Percentiles rank a stretch among this genome's conserved stretches.
phyloP scores from a whole-genome alignment of 208 protist species.

The Leishmania mexicana region DNA sequence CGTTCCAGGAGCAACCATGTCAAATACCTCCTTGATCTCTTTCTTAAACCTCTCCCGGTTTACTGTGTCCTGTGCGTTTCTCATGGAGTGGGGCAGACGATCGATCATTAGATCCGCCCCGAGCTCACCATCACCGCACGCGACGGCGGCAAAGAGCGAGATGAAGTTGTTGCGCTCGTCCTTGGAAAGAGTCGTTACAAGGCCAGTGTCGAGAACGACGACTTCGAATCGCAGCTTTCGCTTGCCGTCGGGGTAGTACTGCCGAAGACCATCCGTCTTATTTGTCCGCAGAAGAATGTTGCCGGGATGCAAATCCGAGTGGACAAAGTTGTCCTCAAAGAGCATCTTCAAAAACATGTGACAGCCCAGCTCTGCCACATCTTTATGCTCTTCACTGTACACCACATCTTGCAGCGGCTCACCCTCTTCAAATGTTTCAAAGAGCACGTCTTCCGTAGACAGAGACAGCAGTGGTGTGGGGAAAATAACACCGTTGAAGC shows the following conservation, averaged over 20 bases:
- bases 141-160: constrained; percentile 91
- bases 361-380: constrained; percentile 81
- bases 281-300: constrained; percentile 87
- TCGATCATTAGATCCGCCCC: constrained; percentile 93
- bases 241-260: constrained; percentile 75
- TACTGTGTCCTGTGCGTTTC: constrained; percentile 18
- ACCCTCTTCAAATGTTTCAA: constrained; percentile 92
- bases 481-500: constrained; percentile 77
- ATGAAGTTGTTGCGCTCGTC: constrained; percentile 93
- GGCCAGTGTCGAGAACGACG: constrained; percentile 90
- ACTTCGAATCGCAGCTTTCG: constrained; percentile 61
- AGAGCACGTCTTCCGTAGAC: constrained; percentile 63
- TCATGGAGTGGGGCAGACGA: constrained; percentile 49
- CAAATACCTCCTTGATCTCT: constrained; percentile 82
- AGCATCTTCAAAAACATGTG: constrained; percentile 96
- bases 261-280: constrained; percentile 22
- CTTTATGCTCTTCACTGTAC: constrained; percentile 47
- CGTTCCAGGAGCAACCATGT: constrained; percentile 71
- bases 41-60: constrained; percentile 63
- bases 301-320: constrained; percentile 94
- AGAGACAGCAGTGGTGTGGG: constrained; percentile 75
- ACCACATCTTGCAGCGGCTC: constrained; percentile 64
- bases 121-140: constrained; percentile 81
- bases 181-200: constrained; percentile 86
- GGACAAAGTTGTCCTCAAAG: constrained; percentile 95